Evolutionary conservation across 78 protist genomes (phyloP).

Genomic region (Dictyostelium firmibasis): DNA sequence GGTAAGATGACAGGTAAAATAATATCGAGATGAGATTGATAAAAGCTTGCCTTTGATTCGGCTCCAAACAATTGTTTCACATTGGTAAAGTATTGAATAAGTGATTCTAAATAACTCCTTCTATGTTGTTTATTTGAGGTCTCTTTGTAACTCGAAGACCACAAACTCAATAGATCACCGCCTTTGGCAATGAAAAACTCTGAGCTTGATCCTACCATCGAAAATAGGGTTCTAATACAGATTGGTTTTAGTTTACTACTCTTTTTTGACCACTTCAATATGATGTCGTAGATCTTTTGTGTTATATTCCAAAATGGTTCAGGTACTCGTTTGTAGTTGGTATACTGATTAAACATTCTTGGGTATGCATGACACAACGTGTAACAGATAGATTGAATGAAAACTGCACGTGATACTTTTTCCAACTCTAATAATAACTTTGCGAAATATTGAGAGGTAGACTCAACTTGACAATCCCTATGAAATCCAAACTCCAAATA

Average conservation of each 20-base stretch:
- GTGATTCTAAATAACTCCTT: slow-evolving; percentile 8
- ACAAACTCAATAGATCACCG: slow-evolving; percentile 4
- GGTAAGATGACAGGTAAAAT: slow-evolving; percentile 34
- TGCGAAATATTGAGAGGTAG: slow-evolving; percentile 51
- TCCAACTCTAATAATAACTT: slow-evolving; percentile 58
- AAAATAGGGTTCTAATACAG: slow-evolving; percentile 22
- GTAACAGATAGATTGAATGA: slow-evolving; percentile 19
- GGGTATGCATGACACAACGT: slow-evolving; percentile 16
- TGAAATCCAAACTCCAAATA: slow-evolving; percentile 59
- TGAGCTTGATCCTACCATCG: neutral
- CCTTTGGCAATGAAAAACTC: slow-evolving; percentile 12
- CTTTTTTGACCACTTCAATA: slow-evolving; percentile 54
- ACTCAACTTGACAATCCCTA: slow-evolving; percentile 22
- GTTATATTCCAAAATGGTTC: slow-evolving; percentile 24
- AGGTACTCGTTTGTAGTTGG: neutral
- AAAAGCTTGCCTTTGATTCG: slow-evolving; percentile 46
- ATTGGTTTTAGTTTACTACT: slow-evolving; percentile 20
- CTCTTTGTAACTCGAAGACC: neutral
- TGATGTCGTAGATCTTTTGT: slow-evolving; percentile 33
- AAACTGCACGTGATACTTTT: slow-evolving; percentile 50
- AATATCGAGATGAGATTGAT: slow-evolving; percentile 19
- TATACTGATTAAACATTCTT: neutral
- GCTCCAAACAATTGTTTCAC: neutral
- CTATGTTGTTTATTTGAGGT: neutral
- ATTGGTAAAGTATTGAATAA: slow-evolving; percentile 11